phyloP scores from a whole-genome alignment of 345 rosid genomes.

The Gossypium longicalyx region DNA sequence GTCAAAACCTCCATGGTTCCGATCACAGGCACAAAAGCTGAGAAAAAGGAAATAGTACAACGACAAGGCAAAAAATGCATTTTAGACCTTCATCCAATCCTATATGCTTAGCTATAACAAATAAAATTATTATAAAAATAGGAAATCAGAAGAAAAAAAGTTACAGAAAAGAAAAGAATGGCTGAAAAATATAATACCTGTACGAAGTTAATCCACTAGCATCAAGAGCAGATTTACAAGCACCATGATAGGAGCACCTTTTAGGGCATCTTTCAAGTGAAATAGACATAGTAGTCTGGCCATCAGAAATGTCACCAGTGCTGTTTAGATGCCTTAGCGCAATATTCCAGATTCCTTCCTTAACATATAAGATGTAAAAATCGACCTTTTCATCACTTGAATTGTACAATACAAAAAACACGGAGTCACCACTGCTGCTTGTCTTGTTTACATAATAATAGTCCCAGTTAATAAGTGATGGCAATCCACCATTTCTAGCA shows the following conservation, averaged over 20 bases:
- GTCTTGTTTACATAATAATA: conserved; percentile 70
- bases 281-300: conserved; percentile 58
- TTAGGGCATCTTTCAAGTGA: conserved; percentile 90
- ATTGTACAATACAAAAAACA: conserved; percentile 58
- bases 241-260: conserved; percentile 81
- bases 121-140: background rate
- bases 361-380: conserved; percentile 74
- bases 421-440: conserved; percentile 44
- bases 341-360: conserved; percentile 86
- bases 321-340: conserved; percentile 59
- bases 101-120: conserved; percentile 34
- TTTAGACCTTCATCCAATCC: background rate
- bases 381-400: conserved; percentile 75
- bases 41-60: conserved; percentile 27
- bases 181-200: conserved; percentile 43
- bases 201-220: conserved; percentile 88
- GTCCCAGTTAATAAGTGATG: conserved; percentile 67
- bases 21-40: conserved; percentile 89
- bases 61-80: conserved; percentile 8
- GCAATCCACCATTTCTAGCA: conserved; percentile 71
- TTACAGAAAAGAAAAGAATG: background rate
- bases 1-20: conserved; percentile 95
- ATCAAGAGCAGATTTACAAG: conserved; percentile 66
- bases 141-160: background rate
- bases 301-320: conserved; percentile 26